Evolutionary conservation across 176 grass and related monocot species (phyloP).

Genomic region (Coix lacrymajobi): DNA sequence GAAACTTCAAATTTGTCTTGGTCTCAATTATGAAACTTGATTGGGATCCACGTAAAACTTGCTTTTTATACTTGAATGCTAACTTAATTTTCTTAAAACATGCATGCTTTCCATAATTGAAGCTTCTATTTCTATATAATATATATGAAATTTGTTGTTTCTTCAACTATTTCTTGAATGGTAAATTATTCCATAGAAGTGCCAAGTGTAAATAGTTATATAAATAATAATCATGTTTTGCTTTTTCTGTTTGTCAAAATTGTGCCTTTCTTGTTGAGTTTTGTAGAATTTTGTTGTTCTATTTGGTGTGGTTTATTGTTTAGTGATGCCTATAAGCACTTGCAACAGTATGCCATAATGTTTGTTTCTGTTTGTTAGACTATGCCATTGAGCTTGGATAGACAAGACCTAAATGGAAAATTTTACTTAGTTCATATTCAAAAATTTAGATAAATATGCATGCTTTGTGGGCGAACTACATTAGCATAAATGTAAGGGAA

Average conservation of each 20-base stretch:
- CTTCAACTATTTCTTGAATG: not conserved
- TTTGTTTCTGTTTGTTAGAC: not conserved
- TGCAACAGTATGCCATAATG: too few relatives aligned
- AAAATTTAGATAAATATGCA: not conserved
- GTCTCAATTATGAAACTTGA: too few relatives aligned
- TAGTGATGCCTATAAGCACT: not conserved
- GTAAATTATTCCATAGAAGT: not conserved
- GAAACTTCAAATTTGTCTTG: too few relatives aligned
- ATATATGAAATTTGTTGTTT: not conserved
- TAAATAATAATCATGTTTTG: not conserved
- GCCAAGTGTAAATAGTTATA: not conserved
- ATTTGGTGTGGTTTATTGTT: not conserved
- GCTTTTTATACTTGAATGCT: too few relatives aligned
- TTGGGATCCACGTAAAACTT: too few relatives aligned
- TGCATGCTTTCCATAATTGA: too few relatives aligned
- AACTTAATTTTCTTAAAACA: too few relatives aligned
- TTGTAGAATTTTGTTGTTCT: not conserved
- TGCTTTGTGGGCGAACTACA: not conserved
- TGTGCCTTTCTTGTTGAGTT: not conserved
- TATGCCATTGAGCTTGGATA: not conserved
- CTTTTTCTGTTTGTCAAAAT: not conserved
- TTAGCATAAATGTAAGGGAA: too few relatives aligned
- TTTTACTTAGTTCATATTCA: not conserved
- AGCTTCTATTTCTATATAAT: not conserved
- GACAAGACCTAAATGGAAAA: not conserved